Percentiles rank a stretch among this genome's conserved stretches.
phyloP scores from a whole-genome alignment of 139 green algal species.

The Volvox africanus region DNA sequence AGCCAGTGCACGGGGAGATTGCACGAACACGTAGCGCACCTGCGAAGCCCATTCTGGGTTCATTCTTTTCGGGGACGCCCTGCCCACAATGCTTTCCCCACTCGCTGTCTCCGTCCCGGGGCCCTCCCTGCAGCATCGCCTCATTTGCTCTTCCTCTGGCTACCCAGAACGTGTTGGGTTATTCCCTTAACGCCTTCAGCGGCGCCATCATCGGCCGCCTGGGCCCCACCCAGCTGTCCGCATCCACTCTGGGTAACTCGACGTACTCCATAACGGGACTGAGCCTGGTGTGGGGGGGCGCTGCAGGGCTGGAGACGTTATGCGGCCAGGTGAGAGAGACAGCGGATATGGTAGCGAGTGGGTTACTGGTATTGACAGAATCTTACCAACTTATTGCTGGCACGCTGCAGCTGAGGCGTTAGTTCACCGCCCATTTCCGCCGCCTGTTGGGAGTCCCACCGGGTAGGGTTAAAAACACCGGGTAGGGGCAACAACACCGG shows the following conservation, averaged over 20 bases:
- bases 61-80: too few species aligned
- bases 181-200: conserved; percentile 23
- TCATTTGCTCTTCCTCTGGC: conserved; percentile 16
- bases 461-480: too few species aligned
- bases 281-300: conserved; percentile 48
- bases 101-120: too few species aligned
- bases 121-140: conserved; percentile 22
- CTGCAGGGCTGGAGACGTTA: conserved; percentile 54
- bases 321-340: conserved; percentile 17
- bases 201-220: conserved; percentile 38
- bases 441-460: too few species aligned
- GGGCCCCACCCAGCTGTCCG: conserved; percentile 30
- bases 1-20: too few species aligned
- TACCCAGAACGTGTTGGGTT: conserved; percentile 40
- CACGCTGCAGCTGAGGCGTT: too few species aligned
- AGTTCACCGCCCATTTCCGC: too few species aligned
- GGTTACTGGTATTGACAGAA: too few species aligned
- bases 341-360: not conserved
- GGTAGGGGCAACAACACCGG: too few species aligned
- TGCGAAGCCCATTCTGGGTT: not conserved
- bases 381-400: too few species aligned
- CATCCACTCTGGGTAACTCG: conserved; percentile 39
- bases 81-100: too few species aligned
- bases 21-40: too few species aligned
- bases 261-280: conserved; percentile 43